These are phyloP conservation scores for Aspergillus novofumigatus DNA, from an alignment of 2,329 filamentous ascomycete species.

Conservation along the genomic window DNA sequence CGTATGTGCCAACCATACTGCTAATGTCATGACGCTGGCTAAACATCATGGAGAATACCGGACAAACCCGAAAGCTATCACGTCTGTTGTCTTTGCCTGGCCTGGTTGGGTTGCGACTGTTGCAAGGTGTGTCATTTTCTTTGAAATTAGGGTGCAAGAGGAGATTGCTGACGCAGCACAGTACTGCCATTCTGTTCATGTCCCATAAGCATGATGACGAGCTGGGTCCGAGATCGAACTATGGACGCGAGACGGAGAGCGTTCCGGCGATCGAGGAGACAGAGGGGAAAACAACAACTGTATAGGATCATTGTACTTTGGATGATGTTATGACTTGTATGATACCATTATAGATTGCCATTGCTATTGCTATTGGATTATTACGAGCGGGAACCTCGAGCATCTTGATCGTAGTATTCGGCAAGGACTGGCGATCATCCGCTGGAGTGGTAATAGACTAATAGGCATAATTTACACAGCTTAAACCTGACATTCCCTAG, in stretches of 20 bases:
- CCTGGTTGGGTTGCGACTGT: slow-evolving; percentile 48
- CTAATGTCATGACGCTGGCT: not conserved
- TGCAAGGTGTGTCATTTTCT: slow-evolving; percentile 27
- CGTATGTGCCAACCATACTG: slow-evolving; percentile 7
- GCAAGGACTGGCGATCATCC: no score
- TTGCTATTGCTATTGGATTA: not conserved
- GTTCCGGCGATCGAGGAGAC: not conserved
- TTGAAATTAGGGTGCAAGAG: slow-evolving; percentile 2
- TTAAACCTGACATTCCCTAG: no score
- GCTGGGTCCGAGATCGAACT: slow-evolving; percentile 12
- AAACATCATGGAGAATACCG: slow-evolving; percentile 36
- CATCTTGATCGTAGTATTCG: no score
- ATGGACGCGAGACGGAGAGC: not conserved
- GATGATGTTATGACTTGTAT: no score
- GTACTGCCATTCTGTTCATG: slow-evolving; percentile 26
- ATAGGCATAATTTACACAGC: no score
- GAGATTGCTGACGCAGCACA: not conserved
- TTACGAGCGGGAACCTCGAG: not conserved
- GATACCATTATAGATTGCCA: no score
- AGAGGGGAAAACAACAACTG: not conserved
- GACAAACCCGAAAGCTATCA: slow-evolving; percentile 48
- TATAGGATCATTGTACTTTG: no score
- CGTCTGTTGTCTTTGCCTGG: slow-evolving; percentile 52
- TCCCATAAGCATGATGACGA: slow-evolving; percentile 32
- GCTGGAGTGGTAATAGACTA: no score